phyloP scores from a whole-genome alignment of 139 green algal species.

The Picochlorum sp. region DNA sequence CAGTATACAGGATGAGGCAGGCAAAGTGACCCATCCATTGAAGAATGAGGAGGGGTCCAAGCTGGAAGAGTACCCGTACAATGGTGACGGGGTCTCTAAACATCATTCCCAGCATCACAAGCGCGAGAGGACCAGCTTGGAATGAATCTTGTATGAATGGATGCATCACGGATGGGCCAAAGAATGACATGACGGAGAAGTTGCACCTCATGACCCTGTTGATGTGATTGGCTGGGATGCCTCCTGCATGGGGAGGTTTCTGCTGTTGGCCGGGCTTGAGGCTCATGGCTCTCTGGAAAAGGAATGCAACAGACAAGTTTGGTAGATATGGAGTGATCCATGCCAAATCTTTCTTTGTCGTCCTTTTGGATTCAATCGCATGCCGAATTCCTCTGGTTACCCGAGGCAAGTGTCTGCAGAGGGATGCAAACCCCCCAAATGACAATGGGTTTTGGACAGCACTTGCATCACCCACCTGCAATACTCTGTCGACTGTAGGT shows the following conservation, averaged over 20 bases:
- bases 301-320: conserved; percentile 50
- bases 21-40: conserved; percentile 40
- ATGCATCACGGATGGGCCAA: conserved; percentile 31
- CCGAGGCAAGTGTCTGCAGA: conserved; percentile 57
- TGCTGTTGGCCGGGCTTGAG: conserved; percentile 38
- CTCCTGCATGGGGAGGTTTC: conserved; percentile 12
- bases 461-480: conserved; percentile 39
- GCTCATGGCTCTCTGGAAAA: conserved; percentile 71
- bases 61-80: conserved; percentile 11
- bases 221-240: conserved; percentile 42
- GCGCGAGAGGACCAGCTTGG: conserved; percentile 17
- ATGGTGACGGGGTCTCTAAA: conserved; percentile 17
- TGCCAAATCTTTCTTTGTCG: conserved; percentile 22
- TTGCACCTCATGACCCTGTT: conserved; percentile 61
- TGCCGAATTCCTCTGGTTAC: conserved; percentile 38
- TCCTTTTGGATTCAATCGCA: conserved; percentile 25
- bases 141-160: conserved; percentile 33
- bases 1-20: conserved; percentile 28
- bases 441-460: conserved; percentile 35
- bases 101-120: conserved; percentile 27
- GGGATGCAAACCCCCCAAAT: conserved; percentile 50
- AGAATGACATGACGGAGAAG: conserved; percentile 53
- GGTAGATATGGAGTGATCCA: conserved; percentile 65
- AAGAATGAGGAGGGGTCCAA: conserved; percentile 30
- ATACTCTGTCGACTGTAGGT: conserved; percentile 50